Percentiles rank a stretch among this genome's conserved stretches.
These are phyloP conservation scores for Circinella minor DNA, from an alignment of 371 early-diverging fungal species.

Conservation along the genomic window DNA sequence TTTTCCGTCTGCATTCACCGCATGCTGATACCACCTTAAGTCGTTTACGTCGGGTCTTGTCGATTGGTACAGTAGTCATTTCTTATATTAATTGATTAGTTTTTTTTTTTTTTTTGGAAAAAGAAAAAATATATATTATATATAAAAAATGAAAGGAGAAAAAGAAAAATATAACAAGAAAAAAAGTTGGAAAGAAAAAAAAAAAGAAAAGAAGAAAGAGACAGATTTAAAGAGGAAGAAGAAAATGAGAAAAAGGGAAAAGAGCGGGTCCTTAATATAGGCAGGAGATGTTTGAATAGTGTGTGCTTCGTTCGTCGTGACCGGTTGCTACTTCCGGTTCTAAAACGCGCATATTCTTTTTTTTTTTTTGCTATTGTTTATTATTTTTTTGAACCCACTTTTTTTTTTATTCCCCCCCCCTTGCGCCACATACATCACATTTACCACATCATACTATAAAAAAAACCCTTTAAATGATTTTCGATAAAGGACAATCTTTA, in stretches of 20 bases:
- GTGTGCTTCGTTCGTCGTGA: conserved; percentile 13
- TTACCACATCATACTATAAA: too few relatives aligned
- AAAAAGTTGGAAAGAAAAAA: not conserved
- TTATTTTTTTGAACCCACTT: conserved; percentile 15
- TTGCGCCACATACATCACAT: conserved; percentile 1
- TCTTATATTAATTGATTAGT: not conserved
- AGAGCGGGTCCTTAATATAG: conserved; percentile 14
- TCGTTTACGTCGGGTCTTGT: conserved; percentile 47
- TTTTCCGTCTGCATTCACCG: conserved; percentile 63
- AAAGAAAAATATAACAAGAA: conserved; percentile 4
- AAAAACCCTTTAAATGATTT: too few relatives aligned
- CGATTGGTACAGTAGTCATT: conserved; percentile 25
- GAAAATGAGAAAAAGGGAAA: conserved; percentile 11
- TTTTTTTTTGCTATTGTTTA: not conserved
- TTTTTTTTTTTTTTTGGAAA: not conserved
- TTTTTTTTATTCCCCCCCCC: not conserved
- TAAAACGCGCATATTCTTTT: not conserved
- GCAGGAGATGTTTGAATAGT: not conserved
- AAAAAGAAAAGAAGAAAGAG: conserved; percentile 7
- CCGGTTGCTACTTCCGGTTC: conserved; percentile 19
- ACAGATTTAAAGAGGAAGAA: conserved; percentile 8
- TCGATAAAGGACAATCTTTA: too few relatives aligned
- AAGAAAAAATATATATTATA: not conserved
- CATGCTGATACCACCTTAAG: conserved; percentile 50
- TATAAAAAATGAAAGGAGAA: not conserved